Base-by-base conservation (phyloP, 148 eudicot species). In the Amaranthus hypochondriacus region DNA sequence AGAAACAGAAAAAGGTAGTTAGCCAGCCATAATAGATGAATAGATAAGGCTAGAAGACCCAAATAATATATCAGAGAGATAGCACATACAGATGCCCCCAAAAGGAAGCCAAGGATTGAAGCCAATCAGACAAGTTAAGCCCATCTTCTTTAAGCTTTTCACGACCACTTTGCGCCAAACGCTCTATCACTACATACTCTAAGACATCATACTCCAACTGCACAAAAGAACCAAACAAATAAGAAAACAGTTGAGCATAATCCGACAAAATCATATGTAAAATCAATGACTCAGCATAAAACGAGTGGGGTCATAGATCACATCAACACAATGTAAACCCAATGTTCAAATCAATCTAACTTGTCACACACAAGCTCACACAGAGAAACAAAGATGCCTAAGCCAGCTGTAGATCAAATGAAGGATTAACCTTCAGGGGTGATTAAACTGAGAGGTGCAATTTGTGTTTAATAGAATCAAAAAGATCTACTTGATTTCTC, bases 51-150 rank as follows among this genome's bases (percentile, higher is more conserved):
- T 60, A 28, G 51, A 75, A 49, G 10, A 58, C n/a, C 3, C 43
- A 3, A 48, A n/a, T 13, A n/a, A 10, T 14, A 49, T 4, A 49
- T 52, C n/a, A 9, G 14, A n/a, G 47, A 15, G 55, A 70, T 75
- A 15, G 60, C 63, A 85, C 99, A 72, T 92, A 96, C 99, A 96
- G 79, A 85, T 92, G 99, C 74, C 99, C 99, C 99, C 99, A 96
- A 84, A 96, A 96, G 56, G 96, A 92, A 61, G 99, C 99, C 84
- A 96, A 76, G n/a, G 93, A 96, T 78, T 92, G 97, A 77, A 96
- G 97, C 99, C 99, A 96, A 73, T 96, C 97, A 49, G 99, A 92
- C 86, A 96, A 84, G 85, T 96, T 96, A 73, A 96, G 88, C 70
- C 97, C 99, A 67, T 96, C 97, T 62, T 92, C 99, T 77, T 96